A percentile compares a stretch with the other conserved stretches of the same genome.
phyloP scores from a whole-genome alignment of 1,284 basidiomycete genomes.

The Fomitiporia mediterranea region DNA sequence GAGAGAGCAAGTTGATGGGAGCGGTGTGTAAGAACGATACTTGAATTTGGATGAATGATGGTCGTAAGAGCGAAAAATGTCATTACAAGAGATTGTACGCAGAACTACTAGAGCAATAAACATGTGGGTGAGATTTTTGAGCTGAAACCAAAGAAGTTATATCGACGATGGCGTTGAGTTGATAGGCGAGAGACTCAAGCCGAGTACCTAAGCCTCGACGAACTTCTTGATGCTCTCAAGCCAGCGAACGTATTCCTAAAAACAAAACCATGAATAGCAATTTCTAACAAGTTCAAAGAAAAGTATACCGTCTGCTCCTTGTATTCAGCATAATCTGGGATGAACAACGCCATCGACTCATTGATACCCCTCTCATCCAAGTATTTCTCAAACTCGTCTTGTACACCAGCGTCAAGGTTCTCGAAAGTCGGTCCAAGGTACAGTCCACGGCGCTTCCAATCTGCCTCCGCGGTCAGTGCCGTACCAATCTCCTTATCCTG shows the following conservation, averaged over 20 bases:
- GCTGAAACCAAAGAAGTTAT: too few species aligned
- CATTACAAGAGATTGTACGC: not conserved
- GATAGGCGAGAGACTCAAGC: not conserved
- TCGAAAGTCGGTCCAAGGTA: constrained; percentile 97
- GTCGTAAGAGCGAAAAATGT: not conserved
- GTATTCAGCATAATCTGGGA: constrained; percentile 79
- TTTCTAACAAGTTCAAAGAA: constrained; percentile 10
- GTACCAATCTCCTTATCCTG: constrained; percentile 68
- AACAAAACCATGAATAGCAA: constrained; percentile 7
- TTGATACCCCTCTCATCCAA: constrained; percentile 86
- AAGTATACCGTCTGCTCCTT: constrained; percentile 82
- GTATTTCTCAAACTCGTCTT: constrained; percentile 83
- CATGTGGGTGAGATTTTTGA: not conserved
- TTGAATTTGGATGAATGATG: not conserved
- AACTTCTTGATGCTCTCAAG: constrained; percentile 81
- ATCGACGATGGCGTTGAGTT: too few species aligned
- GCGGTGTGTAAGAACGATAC: not conserved
- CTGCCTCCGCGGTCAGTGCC: constrained; percentile 81
- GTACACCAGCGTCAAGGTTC: constrained; percentile 82
- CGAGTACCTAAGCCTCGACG: constrained; percentile 54
- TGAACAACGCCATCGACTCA: constrained; percentile 74
- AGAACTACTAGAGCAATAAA: not conserved
- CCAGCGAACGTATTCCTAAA: constrained; percentile 90
- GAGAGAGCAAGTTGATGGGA: too few species aligned
- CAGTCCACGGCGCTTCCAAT: constrained; percentile 87